phyloP scores from a whole-genome alignment of 78 protist genomes.

The Cavenderia fasciculata region DNA sequence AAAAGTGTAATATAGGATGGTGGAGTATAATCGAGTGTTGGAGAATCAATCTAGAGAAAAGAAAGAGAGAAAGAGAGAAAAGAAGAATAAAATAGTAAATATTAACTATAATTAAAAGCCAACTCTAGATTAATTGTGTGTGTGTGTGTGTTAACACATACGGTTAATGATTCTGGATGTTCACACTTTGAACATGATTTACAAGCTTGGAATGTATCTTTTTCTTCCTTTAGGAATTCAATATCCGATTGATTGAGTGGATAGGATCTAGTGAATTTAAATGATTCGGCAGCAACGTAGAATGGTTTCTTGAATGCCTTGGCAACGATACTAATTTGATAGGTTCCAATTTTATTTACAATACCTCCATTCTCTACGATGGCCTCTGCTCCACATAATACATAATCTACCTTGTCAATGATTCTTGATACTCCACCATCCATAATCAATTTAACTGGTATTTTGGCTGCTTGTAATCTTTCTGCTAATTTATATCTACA shows the following conservation, averaged over 20 bases:
- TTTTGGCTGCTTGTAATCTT: constrained; percentile 66
- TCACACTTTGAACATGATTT: constrained; percentile 32
- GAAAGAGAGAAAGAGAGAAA: background rate
- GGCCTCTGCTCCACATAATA: constrained; percentile 97
- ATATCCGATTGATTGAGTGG: constrained; percentile 93
- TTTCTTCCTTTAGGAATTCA: constrained; percentile 39
- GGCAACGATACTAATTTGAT: constrained; percentile 93
- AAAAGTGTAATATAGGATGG: constrained; percentile 94
- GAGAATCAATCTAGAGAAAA: constrained; percentile 57
- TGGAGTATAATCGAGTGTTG: constrained; percentile 97
- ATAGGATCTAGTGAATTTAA: constrained; percentile 94
- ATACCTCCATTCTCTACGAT: constrained; percentile 99
- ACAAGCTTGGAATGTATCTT: constrained; percentile 27
- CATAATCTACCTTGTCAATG: constrained; percentile 89
- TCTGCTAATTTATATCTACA: constrained; percentile 61
- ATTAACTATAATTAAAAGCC: background rate
- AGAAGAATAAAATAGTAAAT: background rate
- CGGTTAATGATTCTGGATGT: constrained; percentile 38
- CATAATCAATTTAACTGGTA: constrained; percentile 91
- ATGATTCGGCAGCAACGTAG: constrained; percentile 97
- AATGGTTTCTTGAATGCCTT: constrained; percentile 91
- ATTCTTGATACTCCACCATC: constrained; percentile 92
- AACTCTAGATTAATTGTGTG: background rate
- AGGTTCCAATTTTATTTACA: constrained; percentile 94
- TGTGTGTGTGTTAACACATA: background rate